Evolutionary conservation across 1,139 yeast genomes (phyloP).

Genomic region (Blastobotrys aristatus): DNA sequence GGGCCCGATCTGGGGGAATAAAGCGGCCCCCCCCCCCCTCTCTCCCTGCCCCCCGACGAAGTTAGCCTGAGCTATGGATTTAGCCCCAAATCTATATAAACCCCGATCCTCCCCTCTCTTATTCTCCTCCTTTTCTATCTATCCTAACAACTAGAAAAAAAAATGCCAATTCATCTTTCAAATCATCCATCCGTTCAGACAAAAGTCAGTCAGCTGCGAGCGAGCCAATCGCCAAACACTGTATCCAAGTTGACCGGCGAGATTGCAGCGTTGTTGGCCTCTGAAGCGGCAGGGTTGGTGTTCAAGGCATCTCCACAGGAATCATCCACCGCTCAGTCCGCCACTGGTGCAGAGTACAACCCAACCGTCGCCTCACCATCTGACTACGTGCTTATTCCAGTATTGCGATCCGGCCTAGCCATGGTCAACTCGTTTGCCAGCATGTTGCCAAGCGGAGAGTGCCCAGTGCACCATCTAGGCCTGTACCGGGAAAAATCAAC

Average conservation of each 20-base stretch:
- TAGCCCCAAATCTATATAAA: not conserved
- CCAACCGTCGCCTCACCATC: slow-evolving; percentile 19
- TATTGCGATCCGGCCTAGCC: slow-evolving; percentile 34
- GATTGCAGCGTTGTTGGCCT: slow-evolving; percentile 30
- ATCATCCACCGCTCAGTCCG: not conserved
- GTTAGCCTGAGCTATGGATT: no score
- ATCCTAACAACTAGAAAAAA: slow-evolving; percentile 6
- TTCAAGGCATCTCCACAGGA: slow-evolving; percentile 11
- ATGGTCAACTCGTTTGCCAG: slow-evolving; percentile 33
- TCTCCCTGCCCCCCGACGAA: no score
- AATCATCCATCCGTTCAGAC: slow-evolving; percentile 30
- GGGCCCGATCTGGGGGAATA: no score
- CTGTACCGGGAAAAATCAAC: slow-evolving; percentile 33
- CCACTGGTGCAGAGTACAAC: slow-evolving; percentile 9
- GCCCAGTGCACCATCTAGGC: slow-evolving; percentile 35
- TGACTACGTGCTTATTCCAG: slow-evolving; percentile 29
- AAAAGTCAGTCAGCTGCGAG: slow-evolving; percentile 31
- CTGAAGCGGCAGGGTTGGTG: slow-evolving; percentile 27
- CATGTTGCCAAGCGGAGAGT: slow-evolving; percentile 30
- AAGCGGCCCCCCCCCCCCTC: no score
- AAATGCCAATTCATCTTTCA: slow-evolving; percentile 24
- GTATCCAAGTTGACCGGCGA: slow-evolving; percentile 27
- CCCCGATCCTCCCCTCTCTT: not conserved
- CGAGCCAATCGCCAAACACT: slow-evolving; percentile 19
- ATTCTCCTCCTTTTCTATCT: not conserved